Percentiles rank a stretch among this genome's conserved stretches.
Evolutionary conservation across 1,284 basidiomycete genomes (phyloP).

Genomic region (Moniliophthora roreri): DNA sequence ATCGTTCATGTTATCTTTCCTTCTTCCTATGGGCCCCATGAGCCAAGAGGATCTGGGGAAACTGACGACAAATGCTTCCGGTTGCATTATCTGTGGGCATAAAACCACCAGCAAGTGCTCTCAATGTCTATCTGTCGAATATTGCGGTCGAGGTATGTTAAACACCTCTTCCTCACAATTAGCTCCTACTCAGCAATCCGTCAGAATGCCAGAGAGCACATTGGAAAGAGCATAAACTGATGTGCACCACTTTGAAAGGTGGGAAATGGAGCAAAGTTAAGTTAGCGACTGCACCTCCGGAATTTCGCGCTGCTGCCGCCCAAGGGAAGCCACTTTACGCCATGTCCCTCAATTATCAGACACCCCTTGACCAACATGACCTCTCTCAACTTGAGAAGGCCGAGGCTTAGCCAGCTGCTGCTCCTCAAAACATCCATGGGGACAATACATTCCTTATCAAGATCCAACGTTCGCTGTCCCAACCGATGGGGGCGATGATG

Average conservation of each 20-base stretch:
- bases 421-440: constrained; percentile 34
- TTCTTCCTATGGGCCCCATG: constrained; percentile 39
- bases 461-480: constrained; percentile 29
- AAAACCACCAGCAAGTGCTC: constrained; percentile 31
- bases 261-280: constrained; percentile 36
- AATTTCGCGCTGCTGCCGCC: background rate
- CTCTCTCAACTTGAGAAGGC: background rate
- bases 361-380: background rate
- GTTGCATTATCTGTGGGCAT: constrained; percentile 40
- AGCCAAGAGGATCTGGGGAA: constrained; percentile 35
- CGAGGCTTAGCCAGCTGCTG: constrained; percentile 1
- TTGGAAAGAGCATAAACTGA: constrained; percentile 38
- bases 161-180: background rate
- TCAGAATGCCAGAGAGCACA: constrained; percentile 26
- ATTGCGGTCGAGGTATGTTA: constrained; percentile 34
- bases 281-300: constrained; percentile 17
- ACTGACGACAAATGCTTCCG: constrained; percentile 29
- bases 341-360: background rate
- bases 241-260: constrained; percentile 37
- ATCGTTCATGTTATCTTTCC: constrained; percentile 31
- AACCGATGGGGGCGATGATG: constrained; percentile 25
- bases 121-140: constrained; percentile 35
- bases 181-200: background rate
- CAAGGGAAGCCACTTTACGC: background rate
- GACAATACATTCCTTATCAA: constrained; percentile 40